phyloP scores from a whole-genome alignment of 257 asterid genomes.

The Gentiana macrophylla region DNA sequence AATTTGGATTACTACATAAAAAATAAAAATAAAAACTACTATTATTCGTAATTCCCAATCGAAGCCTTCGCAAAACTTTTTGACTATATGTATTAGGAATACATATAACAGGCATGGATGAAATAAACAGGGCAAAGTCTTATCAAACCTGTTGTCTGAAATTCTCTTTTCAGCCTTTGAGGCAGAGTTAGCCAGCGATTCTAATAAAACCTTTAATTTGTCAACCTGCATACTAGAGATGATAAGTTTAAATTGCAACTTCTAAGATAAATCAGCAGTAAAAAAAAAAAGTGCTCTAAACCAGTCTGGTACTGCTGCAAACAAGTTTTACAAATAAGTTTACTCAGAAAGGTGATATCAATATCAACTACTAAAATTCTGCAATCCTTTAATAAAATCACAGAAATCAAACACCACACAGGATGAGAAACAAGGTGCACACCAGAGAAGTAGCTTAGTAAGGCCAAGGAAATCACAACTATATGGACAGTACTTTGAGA shows the following conservation, averaged over 20 bases:
- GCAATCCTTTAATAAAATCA: too few species aligned
- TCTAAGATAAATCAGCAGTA: slow-evolving; percentile 1
- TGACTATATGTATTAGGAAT: background rate
- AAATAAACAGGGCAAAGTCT: slow-evolving; percentile 12
- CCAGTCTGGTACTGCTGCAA: background rate
- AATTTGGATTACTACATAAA: background rate
- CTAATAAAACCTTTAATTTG: slow-evolving; percentile 69
- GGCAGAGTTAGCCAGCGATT: slow-evolving; percentile 81
- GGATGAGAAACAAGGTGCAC: too few species aligned
- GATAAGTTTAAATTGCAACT: slow-evolving; percentile 9
- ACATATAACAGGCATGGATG: background rate
- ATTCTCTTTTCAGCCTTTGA: slow-evolving; percentile 66
- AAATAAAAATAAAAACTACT: background rate
- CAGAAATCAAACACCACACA: too few species aligned
- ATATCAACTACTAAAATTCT: too few species aligned
- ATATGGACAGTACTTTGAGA: too few species aligned
- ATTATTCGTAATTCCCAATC: slow-evolving; percentile 1
- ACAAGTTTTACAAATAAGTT: background rate
- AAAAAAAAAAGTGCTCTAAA: background rate
- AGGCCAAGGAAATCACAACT: too few species aligned
- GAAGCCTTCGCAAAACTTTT: background rate
- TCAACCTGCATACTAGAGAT: slow-evolving; percentile 52
- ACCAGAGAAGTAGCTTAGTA: too few species aligned
- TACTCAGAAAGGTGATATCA: too few species aligned
- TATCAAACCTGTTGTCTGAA: slow-evolving; percentile 60